A percentile compares a stretch with the other conserved stretches of the same genome.
These are phyloP conservation scores for Physcia stellaris DNA, from an alignment of 495 filamentous ascomycete species.

Conservation along the genomic window DNA sequence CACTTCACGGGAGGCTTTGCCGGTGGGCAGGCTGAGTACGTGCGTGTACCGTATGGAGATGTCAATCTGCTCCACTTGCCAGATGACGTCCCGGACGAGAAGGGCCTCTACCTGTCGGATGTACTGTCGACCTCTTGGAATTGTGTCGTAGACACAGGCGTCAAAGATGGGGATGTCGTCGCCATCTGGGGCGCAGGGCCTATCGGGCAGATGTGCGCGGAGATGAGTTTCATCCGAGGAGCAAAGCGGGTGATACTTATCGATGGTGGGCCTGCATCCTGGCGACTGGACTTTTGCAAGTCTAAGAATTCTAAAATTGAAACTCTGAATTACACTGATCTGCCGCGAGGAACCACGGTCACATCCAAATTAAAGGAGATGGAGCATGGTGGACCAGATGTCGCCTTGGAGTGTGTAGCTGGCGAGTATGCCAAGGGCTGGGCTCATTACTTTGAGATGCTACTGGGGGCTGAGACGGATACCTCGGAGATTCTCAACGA, in stretches of 20 bases:
- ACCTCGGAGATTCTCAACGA: conserved; percentile 80
- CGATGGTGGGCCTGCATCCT: conserved; percentile 49
- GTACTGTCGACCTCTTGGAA: conserved; percentile 71
- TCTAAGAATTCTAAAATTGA: conserved; percentile 49
- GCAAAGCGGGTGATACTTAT: conserved; percentile 68
- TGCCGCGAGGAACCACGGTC: conserved; percentile 43
- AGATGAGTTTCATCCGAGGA: conserved; percentile 59
- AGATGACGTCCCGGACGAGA: conserved; percentile 74
- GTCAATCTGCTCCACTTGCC: conserved; percentile 72
- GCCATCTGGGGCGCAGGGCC: conserved; percentile 70
- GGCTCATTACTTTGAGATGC: conserved; percentile 63
- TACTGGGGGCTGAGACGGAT: conserved; percentile 68
- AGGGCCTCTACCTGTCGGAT: conserved; percentile 70
- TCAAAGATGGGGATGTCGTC: conserved; percentile 64
- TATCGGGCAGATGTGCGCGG: conserved; percentile 69
- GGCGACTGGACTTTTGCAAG: conserved; percentile 55
- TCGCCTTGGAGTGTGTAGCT: conserved; percentile 70
- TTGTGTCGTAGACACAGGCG: conserved; percentile 69
- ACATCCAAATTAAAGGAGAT: conserved; percentile 61
- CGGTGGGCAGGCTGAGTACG: conserved; percentile 80
- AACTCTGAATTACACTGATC: conserved; percentile 39
- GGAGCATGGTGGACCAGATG: conserved; percentile 55
- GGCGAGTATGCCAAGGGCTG: conserved; percentile 79
- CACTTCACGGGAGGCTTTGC: conserved; percentile 80
- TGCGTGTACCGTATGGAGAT: conserved; percentile 71